Percentiles rank a stretch among this genome's conserved stretches.
These are phyloP conservation scores for Neurospora sp. DNA, from an alignment of 2,329 filamentous ascomycete genomes.

Conservation along the genomic window DNA sequence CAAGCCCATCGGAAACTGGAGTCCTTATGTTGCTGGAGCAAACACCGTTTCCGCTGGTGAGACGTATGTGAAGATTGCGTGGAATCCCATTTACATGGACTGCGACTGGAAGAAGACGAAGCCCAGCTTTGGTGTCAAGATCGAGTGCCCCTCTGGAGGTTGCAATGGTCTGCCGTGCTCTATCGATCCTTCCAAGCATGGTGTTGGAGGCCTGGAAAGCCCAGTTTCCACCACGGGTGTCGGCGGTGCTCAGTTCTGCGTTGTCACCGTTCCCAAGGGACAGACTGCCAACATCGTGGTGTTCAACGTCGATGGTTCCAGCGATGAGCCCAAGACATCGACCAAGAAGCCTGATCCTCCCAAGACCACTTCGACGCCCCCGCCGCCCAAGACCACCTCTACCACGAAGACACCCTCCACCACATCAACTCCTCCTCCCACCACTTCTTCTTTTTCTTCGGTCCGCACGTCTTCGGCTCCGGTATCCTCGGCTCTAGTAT, in stretches of 20 bases:
- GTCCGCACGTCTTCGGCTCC: constrained; percentile 1
- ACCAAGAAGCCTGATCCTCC: constrained; percentile 10
- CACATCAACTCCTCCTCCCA: constrained; percentile 7
- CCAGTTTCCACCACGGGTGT: constrained; percentile 46
- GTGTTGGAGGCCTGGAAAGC: constrained; percentile 49
- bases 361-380: constrained; percentile 16
- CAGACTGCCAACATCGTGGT: constrained; percentile 58
- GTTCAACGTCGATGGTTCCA: constrained; percentile 35
- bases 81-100: constrained; percentile 64
- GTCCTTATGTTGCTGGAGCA: constrained; percentile 64
- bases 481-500: constrained; percentile 7
- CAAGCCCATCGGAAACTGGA: constrained; percentile 64
- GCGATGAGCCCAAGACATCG: constrained; percentile 8
- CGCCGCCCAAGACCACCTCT: constrained; percentile 20
- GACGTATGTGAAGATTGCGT: constrained; percentile 66
- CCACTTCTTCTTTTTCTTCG: neutral
- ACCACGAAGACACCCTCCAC: constrained; percentile 11
- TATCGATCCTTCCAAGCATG: constrained; percentile 51
- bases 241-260: constrained; percentile 61
- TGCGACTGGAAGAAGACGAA: constrained; percentile 42
- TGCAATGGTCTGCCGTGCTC: constrained; percentile 69
- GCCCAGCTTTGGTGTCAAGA: constrained; percentile 58
- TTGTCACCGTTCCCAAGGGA: constrained; percentile 63
- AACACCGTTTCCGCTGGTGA: constrained; percentile 55
- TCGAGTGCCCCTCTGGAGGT: constrained; percentile 54